A percentile compares a stretch with the other conserved stretches of the same genome.
Evolutionary conservation across 2,329 filamentous ascomycete genomes (phyloP).

Genomic region (Fusarium dimerum): DNA sequence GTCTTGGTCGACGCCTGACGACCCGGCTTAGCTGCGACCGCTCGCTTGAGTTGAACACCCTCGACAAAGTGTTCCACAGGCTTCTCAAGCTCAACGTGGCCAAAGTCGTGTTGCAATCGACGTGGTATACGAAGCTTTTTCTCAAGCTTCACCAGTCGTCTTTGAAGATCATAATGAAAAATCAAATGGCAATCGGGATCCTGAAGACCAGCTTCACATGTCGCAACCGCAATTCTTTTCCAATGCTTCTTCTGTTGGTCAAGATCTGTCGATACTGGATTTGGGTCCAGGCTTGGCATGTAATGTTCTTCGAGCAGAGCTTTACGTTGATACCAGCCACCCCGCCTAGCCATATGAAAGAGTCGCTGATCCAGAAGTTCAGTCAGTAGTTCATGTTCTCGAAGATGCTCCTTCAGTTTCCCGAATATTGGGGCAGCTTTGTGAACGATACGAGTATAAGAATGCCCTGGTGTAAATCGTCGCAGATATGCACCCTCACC

Average conservation of each 20-base stretch:
- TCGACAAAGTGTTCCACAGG: conserved; percentile 74
- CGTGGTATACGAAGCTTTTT: conserved; percentile 79
- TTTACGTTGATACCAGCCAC: conserved; percentile 94
- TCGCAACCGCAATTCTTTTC: conserved; percentile 73
- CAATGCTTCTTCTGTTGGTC: conserved; percentile 75
- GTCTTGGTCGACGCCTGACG: conserved; percentile 65
- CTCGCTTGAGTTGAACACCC: conserved; percentile 74
- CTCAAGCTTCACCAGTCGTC: conserved; percentile 89
- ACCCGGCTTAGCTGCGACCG: conserved; percentile 45
- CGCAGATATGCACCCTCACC: conserved; percentile 88
- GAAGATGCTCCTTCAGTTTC: conserved; percentile 75
- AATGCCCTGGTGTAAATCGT: conserved; percentile 86
- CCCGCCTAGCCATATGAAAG: conserved; percentile 82
- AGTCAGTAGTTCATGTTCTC: conserved; percentile 72
- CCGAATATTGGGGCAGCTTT: conserved; percentile 80
- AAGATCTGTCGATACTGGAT: conserved; percentile 35
- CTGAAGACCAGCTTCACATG: conserved; percentile 84
- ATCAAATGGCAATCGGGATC: conserved; percentile 89
- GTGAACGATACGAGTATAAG: conserved; percentile 90
- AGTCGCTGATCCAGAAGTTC: conserved; percentile 79
- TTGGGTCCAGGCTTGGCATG: conserved; percentile 66
- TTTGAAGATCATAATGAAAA: conserved; percentile 92
- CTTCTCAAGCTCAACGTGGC: conserved; percentile 75
- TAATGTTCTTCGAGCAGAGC: conserved; percentile 95
- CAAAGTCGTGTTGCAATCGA: conserved; percentile 89